Percentiles rank a stretch among this genome's conserved stretches.
Conservation (phyloP, 73 alveolate species). For the Paramecium sexaurelia region DNA sequence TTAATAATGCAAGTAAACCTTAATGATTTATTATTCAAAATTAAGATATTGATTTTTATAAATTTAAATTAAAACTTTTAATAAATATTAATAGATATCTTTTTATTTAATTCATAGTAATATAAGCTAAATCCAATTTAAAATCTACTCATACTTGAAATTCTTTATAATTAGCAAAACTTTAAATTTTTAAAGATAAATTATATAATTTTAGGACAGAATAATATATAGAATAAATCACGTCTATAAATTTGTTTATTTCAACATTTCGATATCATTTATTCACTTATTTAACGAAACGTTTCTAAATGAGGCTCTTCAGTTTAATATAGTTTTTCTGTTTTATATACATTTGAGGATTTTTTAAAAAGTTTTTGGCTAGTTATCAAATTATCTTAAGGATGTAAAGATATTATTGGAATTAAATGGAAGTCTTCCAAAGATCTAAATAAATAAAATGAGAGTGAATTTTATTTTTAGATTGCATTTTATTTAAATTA, state of each 20-base stretch:
- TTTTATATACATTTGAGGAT: neutral
- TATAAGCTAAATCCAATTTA: too few species aligned
- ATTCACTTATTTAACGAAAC: constrained; percentile 1
- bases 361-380: neutral
- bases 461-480: neutral
- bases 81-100: too few species aligned
- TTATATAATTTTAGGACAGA: neutral
- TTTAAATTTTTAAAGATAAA: too few species aligned
- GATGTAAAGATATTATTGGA: neutral
- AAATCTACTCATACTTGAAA: too few species aligned
- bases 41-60: too few species aligned
- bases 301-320: constrained; percentile 14
- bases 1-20: neutral
- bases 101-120: too few species aligned
- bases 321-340: neutral
- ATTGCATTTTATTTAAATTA: neutral
- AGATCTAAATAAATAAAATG: neutral
- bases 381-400: neutral
- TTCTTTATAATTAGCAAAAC: too few species aligned
- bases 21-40: neutral
- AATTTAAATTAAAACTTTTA: too few species aligned
- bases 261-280: constrained; percentile 15
- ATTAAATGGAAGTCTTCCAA: neutral
- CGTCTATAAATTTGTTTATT: neutral
- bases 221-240: neutral